Conservation (phyloP, 768 basidiomycete species). For the Lepiota subincarnata region DNA sequence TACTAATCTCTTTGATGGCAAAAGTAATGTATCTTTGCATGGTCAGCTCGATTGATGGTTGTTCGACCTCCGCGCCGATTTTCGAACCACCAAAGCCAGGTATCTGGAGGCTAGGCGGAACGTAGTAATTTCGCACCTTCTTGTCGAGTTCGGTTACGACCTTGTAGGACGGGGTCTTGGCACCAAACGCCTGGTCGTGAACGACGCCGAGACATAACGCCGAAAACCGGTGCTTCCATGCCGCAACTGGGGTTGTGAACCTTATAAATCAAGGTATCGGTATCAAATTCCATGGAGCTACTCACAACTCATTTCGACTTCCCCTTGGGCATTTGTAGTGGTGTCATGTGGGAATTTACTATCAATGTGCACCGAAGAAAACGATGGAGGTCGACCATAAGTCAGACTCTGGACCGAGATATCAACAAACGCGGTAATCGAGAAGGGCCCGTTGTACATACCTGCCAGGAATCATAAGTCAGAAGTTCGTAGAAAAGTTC, state of each 20-base stretch:
- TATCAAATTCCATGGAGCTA: conserved; percentile 9
- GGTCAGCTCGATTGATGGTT: conserved; percentile 51
- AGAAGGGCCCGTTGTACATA: conserved; percentile 23
- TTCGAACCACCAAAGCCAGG: conserved; percentile 57
- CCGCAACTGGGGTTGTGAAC: conserved; percentile 37
- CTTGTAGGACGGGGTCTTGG: conserved; percentile 56
- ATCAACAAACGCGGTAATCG: conserved; percentile 4
- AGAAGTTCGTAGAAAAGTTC: conserved; percentile 62
- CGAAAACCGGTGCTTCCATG: conserved; percentile 68
- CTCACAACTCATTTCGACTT: conserved; percentile 63
- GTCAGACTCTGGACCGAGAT: conserved; percentile 51
- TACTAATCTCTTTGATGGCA: conserved; percentile 67
- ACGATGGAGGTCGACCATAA: conserved; percentile 67
- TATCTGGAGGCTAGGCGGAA: conserved; percentile 62
- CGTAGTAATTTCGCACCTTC: conserved; percentile 59
- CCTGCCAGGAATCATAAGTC: conserved; percentile 72
- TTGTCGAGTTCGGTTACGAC: conserved; percentile 61
- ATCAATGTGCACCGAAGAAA: conserved; percentile 54
- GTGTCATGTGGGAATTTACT: conserved; percentile 47
- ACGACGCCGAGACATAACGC: conserved; percentile 60
- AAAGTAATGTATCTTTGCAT: conserved; percentile 67
- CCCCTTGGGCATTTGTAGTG: conserved; percentile 40
- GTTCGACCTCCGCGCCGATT: conserved; percentile 35
- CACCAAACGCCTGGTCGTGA: conserved; percentile 66
- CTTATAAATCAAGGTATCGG: neutral